Base-by-base conservation (phyloP, 768 basidiomycete genomes). In the Punctularia strigosozonata region DNA sequence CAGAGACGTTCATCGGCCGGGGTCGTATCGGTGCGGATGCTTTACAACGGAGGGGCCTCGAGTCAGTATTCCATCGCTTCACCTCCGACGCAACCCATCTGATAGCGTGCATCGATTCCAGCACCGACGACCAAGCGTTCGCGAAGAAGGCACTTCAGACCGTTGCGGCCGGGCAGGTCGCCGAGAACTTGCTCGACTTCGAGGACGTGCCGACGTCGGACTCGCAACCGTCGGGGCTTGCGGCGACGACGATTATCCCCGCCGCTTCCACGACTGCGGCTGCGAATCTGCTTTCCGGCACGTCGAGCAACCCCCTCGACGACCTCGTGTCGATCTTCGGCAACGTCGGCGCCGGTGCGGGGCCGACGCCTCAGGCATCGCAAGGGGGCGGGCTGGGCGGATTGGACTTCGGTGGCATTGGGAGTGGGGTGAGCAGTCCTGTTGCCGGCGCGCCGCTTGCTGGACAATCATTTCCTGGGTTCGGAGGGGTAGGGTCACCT, bases 181-280 rank as follows among this genome's bases (percentile, higher is more conserved):
- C 90, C 12, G 94, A 98, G 59, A 97, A 98, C 56, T 63, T 95
- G 4, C 79, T 97, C 43, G 91, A 97, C 61, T 91, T 97, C 57
- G 89, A 88, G 57, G 87, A 90, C 47, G 66, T 64, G 12, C 68
- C 76, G 2, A 15, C 10, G 10, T 59, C 68, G 4, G 55, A 63
- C 36, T 69, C 71, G 14, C 73, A 80, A 47, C 77, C 82, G 4
- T 79, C 82, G 6, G 81, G 80, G 7, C 70, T 87, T 25, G 82
- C 84, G 2, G 84, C 86, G 4, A 88, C 84, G 0, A 68, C 80
- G 41, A 73, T 83, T 32, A 63, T 84, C 13, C 65, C 82, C 19
- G 68, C 77, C 25, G n/a, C n/a, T n/a, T n/a, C n/a, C n/a, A 77
- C 80, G 7, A 75, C 86, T 3, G 81, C 81, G 15, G 80, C 80